A percentile compares a stretch with the other conserved stretches of the same genome.
Evolutionary conservation across 352 stramenopile genomes (phyloP).

Genomic region (Pilasporangium apinafurcum): DNA sequence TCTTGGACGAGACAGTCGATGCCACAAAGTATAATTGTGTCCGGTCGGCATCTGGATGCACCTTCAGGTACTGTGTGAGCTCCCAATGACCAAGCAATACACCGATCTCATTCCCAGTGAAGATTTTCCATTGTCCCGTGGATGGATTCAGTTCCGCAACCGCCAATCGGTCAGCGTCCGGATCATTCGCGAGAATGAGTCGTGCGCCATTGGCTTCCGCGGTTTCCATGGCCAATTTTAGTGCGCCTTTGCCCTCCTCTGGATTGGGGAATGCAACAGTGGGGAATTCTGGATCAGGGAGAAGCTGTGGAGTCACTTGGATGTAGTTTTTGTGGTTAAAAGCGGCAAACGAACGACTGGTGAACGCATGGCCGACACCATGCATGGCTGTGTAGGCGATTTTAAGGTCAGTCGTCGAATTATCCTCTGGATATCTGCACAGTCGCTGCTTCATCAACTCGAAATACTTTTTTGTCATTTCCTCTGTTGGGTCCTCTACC

Average conservation of each 20-base stretch:
- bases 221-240: slow-evolving; percentile 90
- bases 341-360: slow-evolving; percentile 83
- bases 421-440: slow-evolving; percentile 65
- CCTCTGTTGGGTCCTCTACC: slow-evolving; percentile 60
- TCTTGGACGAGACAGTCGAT: slow-evolving; percentile 96
- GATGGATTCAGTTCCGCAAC: slow-evolving; percentile 88
- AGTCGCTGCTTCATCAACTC: slow-evolving; percentile 31
- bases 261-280: slow-evolving; percentile 98
- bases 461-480: slow-evolving; percentile 76
- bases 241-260: slow-evolving; percentile 96
- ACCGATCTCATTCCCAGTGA: slow-evolving; percentile 98
- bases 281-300: slow-evolving; percentile 95
- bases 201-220: slow-evolving; percentile 62
- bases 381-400: slow-evolving; percentile 98
- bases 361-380: slow-evolving; percentile 93
- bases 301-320: slow-evolving; percentile 80
- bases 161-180: slow-evolving; percentile 96
- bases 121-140: slow-evolving; percentile 91
- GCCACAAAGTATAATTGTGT: slow-evolving; percentile 87
- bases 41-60: slow-evolving; percentile 46
- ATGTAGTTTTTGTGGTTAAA: slow-evolving; percentile 88
- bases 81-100: slow-evolving; percentile 93
- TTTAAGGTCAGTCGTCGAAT: slow-evolving; percentile 50
- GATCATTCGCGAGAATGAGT: slow-evolving; percentile 97
- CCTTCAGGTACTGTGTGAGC: slow-evolving; percentile 57